These are phyloP conservation scores for Ascochyta rabiei DNA, from an alignment of 2,329 filamentous ascomycete species.

Conservation along the genomic window DNA sequence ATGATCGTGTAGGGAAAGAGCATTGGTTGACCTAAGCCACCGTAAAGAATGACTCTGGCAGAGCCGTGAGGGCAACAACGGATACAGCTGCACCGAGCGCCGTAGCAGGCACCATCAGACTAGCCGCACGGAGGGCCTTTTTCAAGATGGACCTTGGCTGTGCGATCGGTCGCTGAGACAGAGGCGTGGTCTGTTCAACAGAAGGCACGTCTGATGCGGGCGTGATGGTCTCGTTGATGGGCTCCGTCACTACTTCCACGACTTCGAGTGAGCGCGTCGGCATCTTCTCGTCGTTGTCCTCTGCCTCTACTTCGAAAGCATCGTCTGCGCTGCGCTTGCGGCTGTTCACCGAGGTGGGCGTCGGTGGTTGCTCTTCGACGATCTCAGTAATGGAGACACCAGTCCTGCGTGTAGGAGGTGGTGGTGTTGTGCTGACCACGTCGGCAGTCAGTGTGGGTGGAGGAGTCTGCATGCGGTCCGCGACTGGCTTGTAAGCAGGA, in stretches of 20 bases:
- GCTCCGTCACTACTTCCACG: constrained; percentile 4
- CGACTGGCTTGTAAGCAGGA: background rate
- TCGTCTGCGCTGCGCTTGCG: constrained; percentile 43
- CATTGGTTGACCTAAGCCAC: background rate
- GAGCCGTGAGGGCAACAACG: constrained; percentile 27
- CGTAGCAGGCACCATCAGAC: constrained; percentile 21
- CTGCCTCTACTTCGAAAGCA: background rate
- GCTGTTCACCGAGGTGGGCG: constrained; percentile 34
- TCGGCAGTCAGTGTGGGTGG: constrained; percentile 22
- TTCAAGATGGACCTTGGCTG: constrained; percentile 24
- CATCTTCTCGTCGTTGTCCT: background rate
- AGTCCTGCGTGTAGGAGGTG: constrained; percentile 30
- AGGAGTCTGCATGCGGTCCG: constrained; percentile 27
- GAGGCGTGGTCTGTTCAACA: background rate
- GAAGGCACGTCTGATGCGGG: background rate
- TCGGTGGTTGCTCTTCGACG: constrained; percentile 33
- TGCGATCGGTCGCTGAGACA: constrained; percentile 7
- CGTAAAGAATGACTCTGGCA: constrained; percentile 31
- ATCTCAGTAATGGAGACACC: constrained; percentile 40
- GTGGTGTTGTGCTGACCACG: constrained; percentile 4
- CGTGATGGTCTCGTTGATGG: background rate
- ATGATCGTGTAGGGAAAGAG: background rate
- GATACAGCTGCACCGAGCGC: constrained; percentile 25
- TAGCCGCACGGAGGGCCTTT: constrained; percentile 21
- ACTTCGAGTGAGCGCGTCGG: constrained; percentile 13